phyloP scores from a whole-genome alignment of 768 basidiomycete species.

The Suillus variegatus region DNA sequence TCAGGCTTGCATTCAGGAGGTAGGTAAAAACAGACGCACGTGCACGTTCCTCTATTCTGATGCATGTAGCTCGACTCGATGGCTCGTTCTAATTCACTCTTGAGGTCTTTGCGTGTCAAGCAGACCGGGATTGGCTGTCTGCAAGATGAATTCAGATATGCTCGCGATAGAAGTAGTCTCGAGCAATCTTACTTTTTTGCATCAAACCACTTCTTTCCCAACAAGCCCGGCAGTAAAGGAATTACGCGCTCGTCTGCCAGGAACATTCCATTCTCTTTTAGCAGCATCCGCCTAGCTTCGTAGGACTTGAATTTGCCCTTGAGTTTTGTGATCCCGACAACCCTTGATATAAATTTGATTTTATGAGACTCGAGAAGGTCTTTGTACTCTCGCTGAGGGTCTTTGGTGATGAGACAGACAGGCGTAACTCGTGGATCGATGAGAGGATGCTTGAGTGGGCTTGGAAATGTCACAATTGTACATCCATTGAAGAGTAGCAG shows the following conservation, averaged over 20 bases:
- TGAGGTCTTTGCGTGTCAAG: slow-evolving; percentile 85
- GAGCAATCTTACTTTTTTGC: slow-evolving; percentile 82
- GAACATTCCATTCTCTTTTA: slow-evolving; percentile 91
- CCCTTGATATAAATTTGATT: slow-evolving; percentile 88
- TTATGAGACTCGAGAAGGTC: slow-evolving; percentile 77
- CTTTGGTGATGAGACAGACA: slow-evolving; percentile 92
- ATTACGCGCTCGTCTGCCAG: slow-evolving; percentile 91
- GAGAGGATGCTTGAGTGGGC: slow-evolving; percentile 78
- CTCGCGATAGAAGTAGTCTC: slow-evolving; percentile 1
- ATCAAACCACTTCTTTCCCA: slow-evolving; percentile 90
- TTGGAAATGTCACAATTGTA: slow-evolving; percentile 28
- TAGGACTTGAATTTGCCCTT: slow-evolving; percentile 91
- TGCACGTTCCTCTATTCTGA: slow-evolving; percentile 90
- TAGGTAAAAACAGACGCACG: slow-evolving; percentile 51
- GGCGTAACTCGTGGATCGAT: slow-evolving; percentile 80
- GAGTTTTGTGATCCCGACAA: slow-evolving; percentile 89
- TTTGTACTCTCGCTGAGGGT: slow-evolving; percentile 96
- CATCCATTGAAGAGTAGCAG: background rate
- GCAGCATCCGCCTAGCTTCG: slow-evolving; percentile 77
- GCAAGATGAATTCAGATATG: slow-evolving; percentile 9
- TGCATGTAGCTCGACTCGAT: slow-evolving; percentile 96
- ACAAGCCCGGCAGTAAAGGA: slow-evolving; percentile 80
- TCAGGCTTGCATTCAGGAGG: background rate
- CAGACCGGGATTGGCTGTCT: slow-evolving; percentile 98
- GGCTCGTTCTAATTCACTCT: slow-evolving; percentile 89